phyloP scores from a whole-genome alignment of 345 rosid species.

The Salix dunnii region DNA sequence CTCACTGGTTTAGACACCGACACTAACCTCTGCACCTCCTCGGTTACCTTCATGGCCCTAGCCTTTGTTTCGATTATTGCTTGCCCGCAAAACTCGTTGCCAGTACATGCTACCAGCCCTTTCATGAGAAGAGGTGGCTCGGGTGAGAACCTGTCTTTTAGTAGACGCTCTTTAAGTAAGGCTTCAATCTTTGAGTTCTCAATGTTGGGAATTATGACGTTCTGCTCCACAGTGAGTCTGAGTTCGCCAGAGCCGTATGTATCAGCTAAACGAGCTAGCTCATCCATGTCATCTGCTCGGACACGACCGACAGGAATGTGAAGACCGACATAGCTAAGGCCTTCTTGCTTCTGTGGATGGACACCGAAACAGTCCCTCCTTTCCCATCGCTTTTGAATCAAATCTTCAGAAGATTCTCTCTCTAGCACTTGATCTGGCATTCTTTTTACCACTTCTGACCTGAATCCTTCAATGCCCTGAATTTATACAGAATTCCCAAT shows the following conservation, averaged over 20 bases:
- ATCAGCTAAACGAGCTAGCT: conserved; percentile 74
- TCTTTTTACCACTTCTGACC: conserved; percentile 71
- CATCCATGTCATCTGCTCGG: conserved; percentile 92
- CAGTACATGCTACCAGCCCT: conserved; percentile 90
- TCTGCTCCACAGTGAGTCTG: conserved; percentile 86
- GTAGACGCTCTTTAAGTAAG: conserved; percentile 58
- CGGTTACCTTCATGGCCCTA: conserved; percentile 76
- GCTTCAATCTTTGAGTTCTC: conserved; percentile 67
- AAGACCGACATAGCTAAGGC: conserved; percentile 73
- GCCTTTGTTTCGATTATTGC: conserved; percentile 92
- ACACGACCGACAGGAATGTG: conserved; percentile 87
- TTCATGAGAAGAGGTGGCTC: conserved; percentile 80
- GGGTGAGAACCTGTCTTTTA: conserved; percentile 57
- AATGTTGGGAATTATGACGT: conserved; percentile 79
- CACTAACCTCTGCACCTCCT: conserved; percentile 77
- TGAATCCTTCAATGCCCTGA: conserved; percentile 85
- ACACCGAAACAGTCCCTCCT: conserved; percentile 83
- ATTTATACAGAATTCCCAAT: conserved; percentile 10
- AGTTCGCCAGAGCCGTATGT: conserved; percentile 79
- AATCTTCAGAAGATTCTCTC: conserved; percentile 60
- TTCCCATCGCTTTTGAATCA: conserved; percentile 72
- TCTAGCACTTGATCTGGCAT: conserved; percentile 62
- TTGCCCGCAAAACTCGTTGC: conserved; percentile 90
- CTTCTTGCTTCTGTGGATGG: conserved; percentile 85
- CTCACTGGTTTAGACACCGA: conserved; percentile 57